Evolutionary conservation across 495 filamentous ascomycete species (phyloP).

Genomic region (Acidiella bohemica): DNA sequence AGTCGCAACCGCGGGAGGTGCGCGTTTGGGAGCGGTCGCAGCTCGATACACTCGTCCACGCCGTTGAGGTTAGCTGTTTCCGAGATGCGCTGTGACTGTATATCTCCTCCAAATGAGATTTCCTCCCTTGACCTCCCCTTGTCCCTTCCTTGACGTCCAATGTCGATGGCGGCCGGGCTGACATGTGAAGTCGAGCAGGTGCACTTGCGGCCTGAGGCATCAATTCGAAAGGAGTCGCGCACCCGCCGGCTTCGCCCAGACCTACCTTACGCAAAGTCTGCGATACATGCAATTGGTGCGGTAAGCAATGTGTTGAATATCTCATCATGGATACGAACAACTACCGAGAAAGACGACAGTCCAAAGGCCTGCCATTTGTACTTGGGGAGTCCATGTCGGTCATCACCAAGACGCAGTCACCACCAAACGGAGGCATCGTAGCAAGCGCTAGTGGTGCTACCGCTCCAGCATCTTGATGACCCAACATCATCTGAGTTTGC

Average conservation of each 20-base stretch:
- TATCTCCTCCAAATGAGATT: neutral
- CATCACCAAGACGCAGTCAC: too few relatives aligned
- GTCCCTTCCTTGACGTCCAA: too few relatives aligned
- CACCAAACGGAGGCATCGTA: too few relatives aligned
- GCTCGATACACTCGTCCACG: neutral
- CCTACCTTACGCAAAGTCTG: neutral
- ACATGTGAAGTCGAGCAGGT: conserved; percentile 6
- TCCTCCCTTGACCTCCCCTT: too few relatives aligned
- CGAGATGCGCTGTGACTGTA: neutral
- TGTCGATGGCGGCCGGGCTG: too few relatives aligned
- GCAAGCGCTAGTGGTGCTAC: too few relatives aligned
- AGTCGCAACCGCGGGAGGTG: neutral
- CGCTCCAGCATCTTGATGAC: too few relatives aligned
- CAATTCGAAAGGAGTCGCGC: conserved; percentile 1
- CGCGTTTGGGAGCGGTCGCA: neutral
- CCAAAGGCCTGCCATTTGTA: too few relatives aligned
- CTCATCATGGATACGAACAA: too few relatives aligned
- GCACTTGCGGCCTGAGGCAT: conserved; percentile 5
- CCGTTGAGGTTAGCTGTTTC: neutral
- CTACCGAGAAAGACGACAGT: too few relatives aligned
- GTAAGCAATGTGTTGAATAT: neutral
- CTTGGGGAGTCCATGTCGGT: too few relatives aligned
- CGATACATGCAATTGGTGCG: neutral
- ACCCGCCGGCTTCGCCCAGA: neutral
- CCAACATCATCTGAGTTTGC: too few relatives aligned